Conservation (phyloP, 495 filamentous ascomycete genomes). For the Trichoderma virens region DNA sequence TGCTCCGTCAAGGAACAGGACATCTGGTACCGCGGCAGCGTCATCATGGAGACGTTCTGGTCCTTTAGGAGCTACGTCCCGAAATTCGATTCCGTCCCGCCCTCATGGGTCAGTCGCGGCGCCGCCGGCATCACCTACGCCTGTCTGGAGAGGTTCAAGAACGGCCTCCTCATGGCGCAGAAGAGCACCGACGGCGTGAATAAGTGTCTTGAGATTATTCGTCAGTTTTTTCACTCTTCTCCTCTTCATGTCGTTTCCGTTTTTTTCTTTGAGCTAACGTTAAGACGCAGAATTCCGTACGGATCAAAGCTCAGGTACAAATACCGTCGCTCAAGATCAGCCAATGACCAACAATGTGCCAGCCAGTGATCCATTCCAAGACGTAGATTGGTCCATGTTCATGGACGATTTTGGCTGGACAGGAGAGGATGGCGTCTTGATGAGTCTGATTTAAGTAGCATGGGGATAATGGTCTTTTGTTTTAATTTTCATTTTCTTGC, state of each 20-base stretch:
- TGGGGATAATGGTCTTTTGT: not conserved
- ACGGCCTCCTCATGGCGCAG: not conserved
- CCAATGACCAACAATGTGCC: not conserved
- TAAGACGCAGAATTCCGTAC: not conserved
- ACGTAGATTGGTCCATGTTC: slow-evolving; percentile 17
- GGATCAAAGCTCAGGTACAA: not conserved
- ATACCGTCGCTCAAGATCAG: not conserved
- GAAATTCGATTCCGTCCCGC: not conserved
- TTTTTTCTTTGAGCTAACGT: not conserved
- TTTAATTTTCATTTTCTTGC: not conserved
- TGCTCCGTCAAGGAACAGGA: slow-evolving; percentile 4
- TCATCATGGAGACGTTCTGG: slow-evolving; percentile 3
- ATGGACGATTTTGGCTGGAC: slow-evolving; percentile 41
- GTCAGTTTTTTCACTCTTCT: not conserved
- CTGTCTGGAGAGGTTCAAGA: not conserved
- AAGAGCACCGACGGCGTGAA: slow-evolving; percentile 5
- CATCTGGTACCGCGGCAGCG: slow-evolving; percentile 1
- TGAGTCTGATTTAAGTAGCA: not conserved
- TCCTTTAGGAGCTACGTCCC: not conserved
- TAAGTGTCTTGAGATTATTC: slow-evolving; percentile 4
- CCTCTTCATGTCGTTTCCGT: not conserved
- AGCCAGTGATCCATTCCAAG: not conserved
- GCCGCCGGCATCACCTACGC: not conserved
- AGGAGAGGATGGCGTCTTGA: not conserved
- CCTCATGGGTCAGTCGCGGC: not conserved